Evolutionary conservation across 164 flowering plant genomes (phyloP), one percentile per base, ranked within the genome.

Genomic region (Warburgia ugandensis): DNA sequence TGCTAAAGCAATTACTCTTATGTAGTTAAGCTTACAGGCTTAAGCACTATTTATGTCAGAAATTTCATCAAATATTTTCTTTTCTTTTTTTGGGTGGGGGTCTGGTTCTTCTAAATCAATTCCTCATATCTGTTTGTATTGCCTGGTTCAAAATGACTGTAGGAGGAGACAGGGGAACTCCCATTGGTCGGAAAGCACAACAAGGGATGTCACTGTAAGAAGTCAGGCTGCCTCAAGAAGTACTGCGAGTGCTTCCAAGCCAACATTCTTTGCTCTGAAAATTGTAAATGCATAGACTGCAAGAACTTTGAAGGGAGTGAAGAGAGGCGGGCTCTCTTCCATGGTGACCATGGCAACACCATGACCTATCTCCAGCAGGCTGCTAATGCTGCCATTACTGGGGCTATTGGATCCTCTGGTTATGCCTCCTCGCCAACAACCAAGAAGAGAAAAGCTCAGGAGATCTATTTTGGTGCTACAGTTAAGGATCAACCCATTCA

Each of bases 241-340:
- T 92, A 92, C 60, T 92, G 97, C 42, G 99, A 92, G 54, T 92
- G 99, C 65, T 92, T 92, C 64, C 99, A 92, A 57, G 99, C 95
- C 44, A 84, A 86, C 68, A 79, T 92, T 63, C 79, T 89, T 7
- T 92, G 99, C 70, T 92, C 99, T 45, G 99, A 88, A 29, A 88
- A 86, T 51, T 92, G 99, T 68, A 88, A 77, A 74, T 92, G 99
- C 67, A 52, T 84, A 63, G 99, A 88, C 68, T 92, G 99, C 81
- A 92, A 86, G 47, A 92, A 88, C 57, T 84, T 67, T 59, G 99
- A 92, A 70, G 99, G 92, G 56, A 92, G 95, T 67, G 97, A 92
- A 68, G 99, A 92, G 77, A 79, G 99, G 58, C 88, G 75, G 61
- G 85, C 91, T 60, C 83, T 92, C 29, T 82, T 75, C 60, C 86